A percentile compares a stretch with the other conserved stretches of the same genome.
Conservation (phyloP, 2,329 filamentous ascomycete genomes). For the Monilinia polystroma region DNA sequence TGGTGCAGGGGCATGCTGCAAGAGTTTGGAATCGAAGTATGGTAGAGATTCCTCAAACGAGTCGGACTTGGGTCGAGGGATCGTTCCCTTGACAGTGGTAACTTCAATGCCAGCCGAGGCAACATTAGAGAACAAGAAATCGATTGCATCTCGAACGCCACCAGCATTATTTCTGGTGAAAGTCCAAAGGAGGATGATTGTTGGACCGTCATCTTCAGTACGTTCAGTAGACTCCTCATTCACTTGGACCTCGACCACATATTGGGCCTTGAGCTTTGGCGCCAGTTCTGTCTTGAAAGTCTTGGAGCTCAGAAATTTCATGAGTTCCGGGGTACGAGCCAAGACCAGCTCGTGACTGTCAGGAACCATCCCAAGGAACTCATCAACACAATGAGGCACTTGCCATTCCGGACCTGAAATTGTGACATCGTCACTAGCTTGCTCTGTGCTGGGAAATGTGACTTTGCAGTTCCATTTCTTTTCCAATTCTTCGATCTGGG, state of each 20-base stretch:
- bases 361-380: conserved; percentile 95
- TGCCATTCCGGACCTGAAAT: conserved; percentile 98
- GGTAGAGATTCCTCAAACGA: conserved; percentile 96
- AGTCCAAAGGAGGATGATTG: conserved; percentile 66
- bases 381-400: conserved; percentile 93
- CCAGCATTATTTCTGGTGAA: conserved; percentile 98
- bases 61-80: conserved; percentile 96
- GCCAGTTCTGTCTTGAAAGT: conserved; percentile 80
- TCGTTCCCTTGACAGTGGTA: conserved; percentile 85
- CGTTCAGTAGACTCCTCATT: conserved; percentile 61
- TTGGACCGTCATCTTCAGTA: conserved; percentile 57
- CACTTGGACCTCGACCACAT: conserved; percentile 83
- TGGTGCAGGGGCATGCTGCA: conserved; percentile 84
- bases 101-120: conserved; percentile 87
- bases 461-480: conserved; percentile 99
- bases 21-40: conserved; percentile 94
- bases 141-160: conserved; percentile 91
- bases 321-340: conserved; percentile 70
- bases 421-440: conserved; percentile 92
- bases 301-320: conserved; percentile 76
- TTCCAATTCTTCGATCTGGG: conserved; percentile 90
- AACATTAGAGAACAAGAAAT: conserved; percentile 84
- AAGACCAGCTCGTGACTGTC: conserved; percentile 92
- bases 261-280: conserved; percentile 82
- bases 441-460: conserved; percentile 94